Evolutionary conservation across 1,284 basidiomycete genomes (phyloP), one percentile per base, ranked within the genome.

Genomic region (Marasmius fiardii): DNA sequence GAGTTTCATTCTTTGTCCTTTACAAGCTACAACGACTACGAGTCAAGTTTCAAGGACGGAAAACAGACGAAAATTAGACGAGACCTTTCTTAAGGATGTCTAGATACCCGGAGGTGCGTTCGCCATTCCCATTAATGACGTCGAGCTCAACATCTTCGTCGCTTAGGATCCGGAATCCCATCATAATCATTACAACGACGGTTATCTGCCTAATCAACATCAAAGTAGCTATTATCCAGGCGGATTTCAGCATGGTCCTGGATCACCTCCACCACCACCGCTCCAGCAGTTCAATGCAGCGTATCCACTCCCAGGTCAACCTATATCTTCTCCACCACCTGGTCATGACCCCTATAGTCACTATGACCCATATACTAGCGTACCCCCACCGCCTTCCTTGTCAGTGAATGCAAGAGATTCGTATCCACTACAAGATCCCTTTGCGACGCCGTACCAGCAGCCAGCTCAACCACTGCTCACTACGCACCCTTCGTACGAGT

Each of bases 391-490:
- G 7, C 39, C 39, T 14, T 16, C 7, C 16, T 3, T 41, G 14
- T 2, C 20, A 7, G n/a, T 41, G n/a, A n/a, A 41, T 41, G 39
- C n/a, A 41, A 16, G 20, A 16, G 39, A 41, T 41, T 20, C 39
- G 39, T 41, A 41, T n/a, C 39, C 16, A 16, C n/a, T 16, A 18
- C 39, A 41, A 41, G 39, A 41, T 16, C 39, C 39, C 28, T 39
- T 39, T 20, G 21, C 43, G 58, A 56, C 11, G 20, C 51, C 33
- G 35, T 56, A 26, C 37, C 31, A 43, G 16, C 48, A 50, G 31
- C 39, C 50, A 45, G 53, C 23, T 16, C 26, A 23, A 39, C 50
- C 24, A 21, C 34, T 7, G 26, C 33, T 18, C 24, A 28, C 35
- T 24, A 43, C 12, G 28, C 34, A 47, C 51, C 37, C 39, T 12